Evolutionary conservation across 108 stramenopile species (phyloP).

Genomic region (Cyclostephanos tholiformis): DNA sequence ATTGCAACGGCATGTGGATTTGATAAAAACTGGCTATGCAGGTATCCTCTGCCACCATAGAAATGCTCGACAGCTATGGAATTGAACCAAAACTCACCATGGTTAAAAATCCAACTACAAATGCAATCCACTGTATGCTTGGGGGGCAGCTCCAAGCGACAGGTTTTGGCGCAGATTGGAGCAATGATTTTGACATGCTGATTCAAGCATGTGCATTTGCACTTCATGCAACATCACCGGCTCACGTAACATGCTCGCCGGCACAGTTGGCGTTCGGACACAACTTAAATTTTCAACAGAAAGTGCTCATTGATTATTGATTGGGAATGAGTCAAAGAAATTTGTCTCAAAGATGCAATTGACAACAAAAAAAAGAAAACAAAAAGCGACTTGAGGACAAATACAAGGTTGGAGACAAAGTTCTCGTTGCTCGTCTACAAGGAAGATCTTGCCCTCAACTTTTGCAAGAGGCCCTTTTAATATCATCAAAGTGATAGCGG

Average conservation of each 20-base stretch:
- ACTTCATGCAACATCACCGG: background rate
- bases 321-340: slow-evolving; percentile 18
- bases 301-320: slow-evolving; percentile 11
- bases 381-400: no score
- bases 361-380: no score
- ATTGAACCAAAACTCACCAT: slow-evolving; percentile 39
- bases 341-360: no score
- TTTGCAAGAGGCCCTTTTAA: no score
- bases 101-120: slow-evolving; percentile 47
- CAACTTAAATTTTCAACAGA: slow-evolving; percentile 15
- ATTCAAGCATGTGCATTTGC: slow-evolving; percentile 18
- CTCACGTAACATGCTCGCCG: background rate
- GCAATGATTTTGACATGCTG: background rate
- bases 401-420: no score
- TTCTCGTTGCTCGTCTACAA: no score
- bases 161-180: background rate
- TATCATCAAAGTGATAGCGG: no score
- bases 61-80: slow-evolving; percentile 20
- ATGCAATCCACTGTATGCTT: slow-evolving; percentile 38
- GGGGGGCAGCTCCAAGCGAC: slow-evolving; percentile 6
- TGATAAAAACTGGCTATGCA: slow-evolving; percentile 34
- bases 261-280: slow-evolving; percentile 13
- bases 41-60: slow-evolving; percentile 50
- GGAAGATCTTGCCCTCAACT: no score
- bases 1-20: background rate